These are phyloP conservation scores for Aspergillus ostianus DNA, from an alignment of 495 filamentous ascomycete genomes.

Conservation along the genomic window DNA sequence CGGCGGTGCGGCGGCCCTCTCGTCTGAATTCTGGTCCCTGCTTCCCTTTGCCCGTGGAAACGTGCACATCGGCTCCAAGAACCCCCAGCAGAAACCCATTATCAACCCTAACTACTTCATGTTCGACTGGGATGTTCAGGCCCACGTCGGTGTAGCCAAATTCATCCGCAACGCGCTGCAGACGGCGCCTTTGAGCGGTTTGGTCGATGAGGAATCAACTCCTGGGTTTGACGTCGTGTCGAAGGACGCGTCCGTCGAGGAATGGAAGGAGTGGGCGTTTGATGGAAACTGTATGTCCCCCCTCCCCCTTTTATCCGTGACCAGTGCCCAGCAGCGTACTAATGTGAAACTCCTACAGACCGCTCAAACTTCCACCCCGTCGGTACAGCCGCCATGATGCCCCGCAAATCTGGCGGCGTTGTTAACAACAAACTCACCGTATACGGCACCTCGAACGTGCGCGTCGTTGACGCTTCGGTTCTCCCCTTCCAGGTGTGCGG, in stretches of 20 bases:
- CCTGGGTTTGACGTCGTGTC: conserved; percentile 17
- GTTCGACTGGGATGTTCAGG: conserved; percentile 48
- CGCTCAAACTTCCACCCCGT: conserved; percentile 42
- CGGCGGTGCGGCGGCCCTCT: conserved; percentile 19
- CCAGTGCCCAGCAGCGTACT: no score
- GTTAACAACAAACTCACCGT: conserved; percentile 37
- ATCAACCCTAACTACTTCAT: conserved; percentile 57
- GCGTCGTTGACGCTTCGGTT: conserved; percentile 57
- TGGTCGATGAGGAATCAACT: conserved; percentile 18
- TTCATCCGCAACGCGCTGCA: conserved; percentile 29
- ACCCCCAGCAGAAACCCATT: conserved; percentile 32
- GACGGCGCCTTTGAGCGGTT: conserved; percentile 17
- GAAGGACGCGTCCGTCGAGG: conserved; percentile 14
- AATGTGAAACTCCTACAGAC: no score
- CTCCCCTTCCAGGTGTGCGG: conserved; percentile 51
- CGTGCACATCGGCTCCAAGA: conserved; percentile 50
- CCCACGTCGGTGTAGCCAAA: conserved; percentile 26
- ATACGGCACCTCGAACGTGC: conserved; percentile 45
- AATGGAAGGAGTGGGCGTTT: conserved; percentile 25
- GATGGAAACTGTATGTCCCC: conserved; percentile 32
- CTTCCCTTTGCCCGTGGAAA: conserved; percentile 54
- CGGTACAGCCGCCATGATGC: conserved; percentile 57
- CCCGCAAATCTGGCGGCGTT: conserved; percentile 53
- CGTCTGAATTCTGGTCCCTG: conserved; percentile 42
- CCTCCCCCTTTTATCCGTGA: no score